phyloP scores from a whole-genome alignment of 352 stramenopile genomes.

The Globisporangium cederbergense region DNA sequence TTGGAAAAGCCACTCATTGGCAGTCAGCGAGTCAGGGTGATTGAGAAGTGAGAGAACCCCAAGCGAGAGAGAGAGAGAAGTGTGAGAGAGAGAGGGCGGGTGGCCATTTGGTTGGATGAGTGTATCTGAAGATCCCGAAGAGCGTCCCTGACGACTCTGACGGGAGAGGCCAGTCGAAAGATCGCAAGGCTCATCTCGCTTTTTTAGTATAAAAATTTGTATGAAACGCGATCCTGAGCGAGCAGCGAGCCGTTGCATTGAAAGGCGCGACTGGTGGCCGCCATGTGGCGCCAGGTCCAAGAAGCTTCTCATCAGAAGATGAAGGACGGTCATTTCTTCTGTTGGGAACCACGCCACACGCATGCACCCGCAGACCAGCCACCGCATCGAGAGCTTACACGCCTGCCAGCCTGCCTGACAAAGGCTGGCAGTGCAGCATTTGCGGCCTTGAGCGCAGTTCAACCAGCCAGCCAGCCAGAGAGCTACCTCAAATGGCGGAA shows the following conservation, averaged over 20 bases:
- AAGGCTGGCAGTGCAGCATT: slow-evolving; percentile 6
- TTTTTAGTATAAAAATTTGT: background rate
- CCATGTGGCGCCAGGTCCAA: background rate
- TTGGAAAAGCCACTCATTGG: too few relatives aligned
- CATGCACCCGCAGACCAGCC: too few relatives aligned
- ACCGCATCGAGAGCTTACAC: too few relatives aligned
- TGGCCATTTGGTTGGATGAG: background rate
- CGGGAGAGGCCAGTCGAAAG: background rate
- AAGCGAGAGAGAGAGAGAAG: too few relatives aligned
- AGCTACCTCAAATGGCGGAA: background rate
- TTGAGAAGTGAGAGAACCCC: too few relatives aligned
- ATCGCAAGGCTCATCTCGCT: slow-evolving; percentile 1
- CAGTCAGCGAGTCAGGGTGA: too few relatives aligned
- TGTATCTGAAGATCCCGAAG: background rate
- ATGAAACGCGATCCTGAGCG: background rate
- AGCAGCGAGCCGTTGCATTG: background rate
- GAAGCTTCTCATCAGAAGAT: too few relatives aligned
- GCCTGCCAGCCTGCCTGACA: too few relatives aligned
- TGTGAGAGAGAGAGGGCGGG: background rate
- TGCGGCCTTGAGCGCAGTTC: background rate
- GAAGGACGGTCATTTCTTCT: too few relatives aligned
- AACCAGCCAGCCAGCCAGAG: background rate
- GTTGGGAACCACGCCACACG: too few relatives aligned
- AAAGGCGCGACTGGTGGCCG: background rate
- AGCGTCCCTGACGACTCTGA: too few relatives aligned